These are phyloP conservation scores for Alternaria sp. DNA, from an alignment of 2,329 filamentous ascomycete genomes.

Conservation along the genomic window DNA sequence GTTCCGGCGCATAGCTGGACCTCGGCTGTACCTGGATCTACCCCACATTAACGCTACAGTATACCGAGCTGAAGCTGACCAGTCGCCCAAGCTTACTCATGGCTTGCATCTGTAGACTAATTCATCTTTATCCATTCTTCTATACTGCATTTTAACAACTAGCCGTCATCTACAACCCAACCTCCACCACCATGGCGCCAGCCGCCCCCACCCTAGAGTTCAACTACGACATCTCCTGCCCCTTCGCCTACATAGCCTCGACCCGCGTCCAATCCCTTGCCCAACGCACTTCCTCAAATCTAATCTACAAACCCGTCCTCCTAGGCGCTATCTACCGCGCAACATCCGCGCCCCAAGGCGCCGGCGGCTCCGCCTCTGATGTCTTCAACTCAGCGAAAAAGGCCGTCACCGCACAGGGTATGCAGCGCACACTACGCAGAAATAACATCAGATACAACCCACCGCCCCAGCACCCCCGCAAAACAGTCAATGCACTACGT, in stretches of 20 bases:
- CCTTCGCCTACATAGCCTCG: conserved; percentile 48
- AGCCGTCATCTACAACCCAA: background rate
- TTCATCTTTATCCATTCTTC: background rate
- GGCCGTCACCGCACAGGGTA: conserved; percentile 32
- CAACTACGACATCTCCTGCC: conserved; percentile 46
- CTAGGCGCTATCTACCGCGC: conserved; percentile 46
- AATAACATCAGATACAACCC: conserved; percentile 41
- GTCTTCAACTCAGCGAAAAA: conserved; percentile 45
- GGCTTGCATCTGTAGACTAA: background rate
- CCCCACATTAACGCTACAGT: conserved; percentile 2
- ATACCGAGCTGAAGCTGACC: conserved; percentile 2
- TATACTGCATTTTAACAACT: background rate
- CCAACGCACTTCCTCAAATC: conserved; percentile 28
- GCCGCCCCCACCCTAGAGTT: conserved; percentile 23
- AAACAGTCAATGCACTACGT: conserved; percentile 42
- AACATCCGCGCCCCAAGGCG: conserved; percentile 45
- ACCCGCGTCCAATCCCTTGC: conserved; percentile 40
- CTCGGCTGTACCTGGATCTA: conserved; percentile 10
- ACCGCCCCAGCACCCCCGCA: conserved; percentile 40
- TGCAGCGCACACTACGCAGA: conserved; percentile 38
- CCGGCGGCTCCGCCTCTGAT: conserved; percentile 43
- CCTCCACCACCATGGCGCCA: background rate
- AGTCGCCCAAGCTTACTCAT: background rate
- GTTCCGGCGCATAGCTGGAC: background rate
- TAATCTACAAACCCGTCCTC: conserved; percentile 39